Evolutionary conservation across 257 asterid species (phyloP).

Genomic region (Nicotiana paniculata): DNA sequence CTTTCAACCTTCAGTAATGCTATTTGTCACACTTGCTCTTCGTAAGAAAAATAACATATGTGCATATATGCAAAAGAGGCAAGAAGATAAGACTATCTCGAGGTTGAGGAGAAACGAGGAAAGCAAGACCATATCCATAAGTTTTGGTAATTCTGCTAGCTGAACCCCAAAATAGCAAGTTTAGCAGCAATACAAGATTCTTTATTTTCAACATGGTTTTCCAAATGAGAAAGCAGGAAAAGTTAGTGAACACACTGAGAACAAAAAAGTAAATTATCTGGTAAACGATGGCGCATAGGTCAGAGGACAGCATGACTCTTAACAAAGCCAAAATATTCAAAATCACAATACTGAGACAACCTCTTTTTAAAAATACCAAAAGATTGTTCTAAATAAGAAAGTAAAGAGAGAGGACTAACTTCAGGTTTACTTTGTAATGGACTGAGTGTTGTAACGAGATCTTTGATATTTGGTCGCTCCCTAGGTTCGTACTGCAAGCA

Average conservation of each 20-base stretch:
- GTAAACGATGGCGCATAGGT: neutral
- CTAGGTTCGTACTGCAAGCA: constrained; percentile 95
- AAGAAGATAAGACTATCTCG: neutral
- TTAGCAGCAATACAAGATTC: neutral
- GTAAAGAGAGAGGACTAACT: constrained; percentile 31
- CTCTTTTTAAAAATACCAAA: too few relatives aligned
- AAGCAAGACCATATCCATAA: neutral
- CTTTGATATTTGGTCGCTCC: constrained; percentile 90
- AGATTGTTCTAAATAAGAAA: too few relatives aligned
- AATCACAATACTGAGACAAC: too few relatives aligned
- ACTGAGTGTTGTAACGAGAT: constrained; percentile 73
- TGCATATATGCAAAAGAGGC: neutral
- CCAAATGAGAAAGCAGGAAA: neutral
- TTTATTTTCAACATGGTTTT: too few relatives aligned
- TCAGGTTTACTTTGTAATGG: constrained; percentile 79
- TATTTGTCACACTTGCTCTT: neutral
- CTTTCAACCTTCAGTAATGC: neutral
- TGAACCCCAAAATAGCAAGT: neutral
- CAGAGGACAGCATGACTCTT: too few relatives aligned
- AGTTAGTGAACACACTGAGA: neutral
- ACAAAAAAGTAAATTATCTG: neutral
- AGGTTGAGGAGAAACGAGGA: neutral
- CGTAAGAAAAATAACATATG: neutral
- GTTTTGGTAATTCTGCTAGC: neutral
- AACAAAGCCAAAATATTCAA: too few relatives aligned